phyloP scores from a whole-genome alignment of 805 yeast genomes.

The Ogataea saltuana region DNA sequence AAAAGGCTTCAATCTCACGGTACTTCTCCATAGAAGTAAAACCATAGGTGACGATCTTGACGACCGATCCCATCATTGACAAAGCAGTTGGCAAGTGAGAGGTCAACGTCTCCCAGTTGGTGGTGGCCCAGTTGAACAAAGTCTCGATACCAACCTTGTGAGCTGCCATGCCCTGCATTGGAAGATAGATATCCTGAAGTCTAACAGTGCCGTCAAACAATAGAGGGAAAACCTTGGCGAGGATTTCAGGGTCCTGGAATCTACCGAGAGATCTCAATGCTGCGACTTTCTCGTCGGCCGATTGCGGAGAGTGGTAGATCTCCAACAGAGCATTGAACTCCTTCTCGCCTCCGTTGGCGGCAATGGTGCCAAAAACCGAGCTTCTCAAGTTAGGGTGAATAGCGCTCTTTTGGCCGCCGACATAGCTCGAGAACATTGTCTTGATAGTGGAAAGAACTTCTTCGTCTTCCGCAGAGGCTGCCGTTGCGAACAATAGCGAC shows the following conservation, averaged over 20 bases:
- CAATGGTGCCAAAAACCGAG: slow-evolving; percentile 46
- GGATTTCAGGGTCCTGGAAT: slow-evolving; percentile 39
- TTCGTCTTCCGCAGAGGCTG: slow-evolving; percentile 43
- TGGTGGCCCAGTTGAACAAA: slow-evolving; percentile 68
- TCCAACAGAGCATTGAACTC: slow-evolving; percentile 43
- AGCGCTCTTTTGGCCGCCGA: slow-evolving; percentile 31
- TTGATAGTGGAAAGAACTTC: slow-evolving; percentile 35
- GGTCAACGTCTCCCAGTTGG: slow-evolving; percentile 70
- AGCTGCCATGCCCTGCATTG: slow-evolving; percentile 70
- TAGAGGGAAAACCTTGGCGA: slow-evolving; percentile 41
- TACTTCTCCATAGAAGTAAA: slow-evolving; percentile 43
- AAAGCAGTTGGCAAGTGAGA: slow-evolving; percentile 77
- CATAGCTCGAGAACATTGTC: slow-evolving; percentile 31
- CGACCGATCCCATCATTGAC: slow-evolving; percentile 76
- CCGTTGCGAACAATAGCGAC: slow-evolving; percentile 43
- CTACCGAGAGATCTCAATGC: slow-evolving; percentile 57
- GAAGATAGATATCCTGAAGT: slow-evolving; percentile 49
- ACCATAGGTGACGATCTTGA: slow-evolving; percentile 52
- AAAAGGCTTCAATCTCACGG: slow-evolving; percentile 48
- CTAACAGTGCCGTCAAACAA: slow-evolving; percentile 71
- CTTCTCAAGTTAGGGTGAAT: slow-evolving; percentile 49
- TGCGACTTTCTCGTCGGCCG: slow-evolving; percentile 58
- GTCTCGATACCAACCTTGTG: slow-evolving; percentile 66
- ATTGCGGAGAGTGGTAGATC: slow-evolving; percentile 51
- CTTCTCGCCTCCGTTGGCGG: slow-evolving; percentile 39